Evolutionary conservation across 2,329 filamentous ascomycete genomes (phyloP), one percentile per base, ranked within the genome.

Genomic region (Pestalotiopsis sp.): DNA sequence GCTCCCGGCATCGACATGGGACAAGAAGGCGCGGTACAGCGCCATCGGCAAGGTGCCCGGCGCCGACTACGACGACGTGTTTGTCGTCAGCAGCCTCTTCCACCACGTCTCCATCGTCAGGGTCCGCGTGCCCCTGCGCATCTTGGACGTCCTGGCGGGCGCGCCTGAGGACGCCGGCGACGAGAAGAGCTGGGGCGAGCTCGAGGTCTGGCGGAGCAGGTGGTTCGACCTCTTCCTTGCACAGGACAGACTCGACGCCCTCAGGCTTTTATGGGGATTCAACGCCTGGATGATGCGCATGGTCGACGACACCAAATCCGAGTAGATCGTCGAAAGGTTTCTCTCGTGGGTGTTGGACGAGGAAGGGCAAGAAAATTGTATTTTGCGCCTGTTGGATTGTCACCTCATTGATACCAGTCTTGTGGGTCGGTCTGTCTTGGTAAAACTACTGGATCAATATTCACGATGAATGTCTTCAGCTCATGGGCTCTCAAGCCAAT

Each of bases 141-240:
- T 90, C 60, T 78, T 91, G 38, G 80, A 82, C 17, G 85, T 86
- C 7, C 71, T 91, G 2, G 84, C 83, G 7, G 88, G 88, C 0
- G 78, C 78, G 3, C 68, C 73, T 1, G 76, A 77, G 44, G 70
- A 68, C 3, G 22, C 14, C 10, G 35, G 35, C 13, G 24, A n/a
- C 5, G 64, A 35, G 2, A 76, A 78, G 68, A 83, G 82, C 76
- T 88, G 86, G 85, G 85, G 82, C 10, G 81, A 79, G 70, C 77
- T 90, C 2, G 81, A 85, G 71, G 81, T 89, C 44, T 86, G 85
- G 82, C 83, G 88, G 69, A 90, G 86, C 70, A 80, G 75, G 52
- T 91, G 89, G 89, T 89, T 82, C 72, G 89, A 91, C 73, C 76
- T 91, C 11, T 91, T 90, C 72, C 71, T 83, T 61, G 73, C 76